A percentile compares a stretch with the other conserved stretches of the same genome.
phyloP scores from a whole-genome alignment of 2,329 filamentous ascomycete genomes.

The Apiospora marii region DNA sequence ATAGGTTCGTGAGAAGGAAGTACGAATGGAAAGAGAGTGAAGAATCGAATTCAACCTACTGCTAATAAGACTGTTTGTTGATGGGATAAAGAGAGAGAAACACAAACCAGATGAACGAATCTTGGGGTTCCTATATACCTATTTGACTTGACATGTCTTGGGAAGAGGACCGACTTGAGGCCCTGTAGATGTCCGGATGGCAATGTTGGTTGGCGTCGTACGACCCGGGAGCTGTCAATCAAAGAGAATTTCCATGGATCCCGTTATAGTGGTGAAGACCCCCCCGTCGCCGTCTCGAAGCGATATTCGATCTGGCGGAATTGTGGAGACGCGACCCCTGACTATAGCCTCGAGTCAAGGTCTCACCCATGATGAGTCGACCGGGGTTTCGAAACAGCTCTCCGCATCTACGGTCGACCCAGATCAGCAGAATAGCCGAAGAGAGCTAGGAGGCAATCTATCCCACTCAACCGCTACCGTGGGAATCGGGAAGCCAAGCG shows the following conservation, averaged over 20 bases:
- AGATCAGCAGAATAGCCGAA: neutral
- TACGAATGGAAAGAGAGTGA: neutral
- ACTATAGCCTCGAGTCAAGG: slow-evolving; percentile 10
- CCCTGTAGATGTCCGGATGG: neutral
- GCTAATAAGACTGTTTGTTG: neutral
- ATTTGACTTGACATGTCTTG: neutral
- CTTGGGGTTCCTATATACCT: neutral
- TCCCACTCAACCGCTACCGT: neutral
- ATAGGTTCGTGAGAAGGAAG: neutral
- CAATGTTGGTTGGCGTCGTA: neutral
- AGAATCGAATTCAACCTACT: neutral
- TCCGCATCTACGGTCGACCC: neutral
- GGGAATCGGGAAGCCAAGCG: neutral
- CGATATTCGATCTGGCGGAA: neutral
- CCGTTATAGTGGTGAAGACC: neutral
- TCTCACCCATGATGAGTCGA: slow-evolving; percentile 2
- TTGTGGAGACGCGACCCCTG: neutral
- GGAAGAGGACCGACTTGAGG: neutral
- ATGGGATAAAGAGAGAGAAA: neutral
- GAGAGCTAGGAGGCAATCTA: neutral
- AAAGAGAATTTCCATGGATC: neutral
- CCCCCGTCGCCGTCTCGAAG: neutral
- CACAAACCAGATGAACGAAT: neutral
- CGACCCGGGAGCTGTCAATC: neutral
- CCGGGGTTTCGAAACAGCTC: neutral